A percentile compares a stretch with the other conserved stretches of the same genome.
These are phyloP conservation scores for Pyrus pyrifolia DNA, from an alignment of 306 rosid genomes.

Conservation along the genomic window DNA sequence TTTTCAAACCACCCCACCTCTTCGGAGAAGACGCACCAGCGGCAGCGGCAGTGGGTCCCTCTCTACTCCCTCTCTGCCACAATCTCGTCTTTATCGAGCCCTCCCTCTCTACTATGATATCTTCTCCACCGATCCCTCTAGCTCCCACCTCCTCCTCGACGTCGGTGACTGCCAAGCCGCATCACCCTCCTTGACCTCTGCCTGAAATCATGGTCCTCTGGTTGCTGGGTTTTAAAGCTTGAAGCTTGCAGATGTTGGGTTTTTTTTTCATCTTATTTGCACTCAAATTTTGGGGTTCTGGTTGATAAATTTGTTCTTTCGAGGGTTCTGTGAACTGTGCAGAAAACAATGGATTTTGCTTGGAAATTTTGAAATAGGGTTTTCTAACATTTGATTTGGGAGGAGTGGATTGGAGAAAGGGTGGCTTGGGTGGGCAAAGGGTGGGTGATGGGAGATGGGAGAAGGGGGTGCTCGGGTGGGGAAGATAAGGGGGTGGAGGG, in stretches of 20 bases:
- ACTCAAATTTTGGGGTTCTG: neutral
- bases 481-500: too few species aligned
- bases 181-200: conserved; percentile 71
- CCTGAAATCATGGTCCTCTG: conserved; percentile 15
- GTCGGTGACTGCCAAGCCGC: conserved; percentile 84
- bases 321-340: conserved; percentile 9
- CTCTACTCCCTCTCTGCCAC: conserved; percentile 58
- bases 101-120: too few species aligned
- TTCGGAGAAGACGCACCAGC: too few species aligned
- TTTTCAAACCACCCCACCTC: too few species aligned
- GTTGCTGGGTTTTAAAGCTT: conserved; percentile 9
- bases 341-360: neutral
- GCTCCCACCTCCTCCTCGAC: conserved; percentile 82
- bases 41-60: too few species aligned
- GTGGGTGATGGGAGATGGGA: too few species aligned
- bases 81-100: too few species aligned
- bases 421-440: too few species aligned
- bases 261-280: conserved; percentile 18
- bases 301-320: neutral
- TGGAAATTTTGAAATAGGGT: neutral
- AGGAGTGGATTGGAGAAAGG: too few species aligned
- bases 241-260: neutral
- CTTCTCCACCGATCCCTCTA: conserved; percentile 69
- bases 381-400: neutral
- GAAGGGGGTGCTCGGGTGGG: too few species aligned